Base-by-base conservation (phyloP, 2,329 filamentous ascomycete species). In the Xylariaceae sp. region DNA sequence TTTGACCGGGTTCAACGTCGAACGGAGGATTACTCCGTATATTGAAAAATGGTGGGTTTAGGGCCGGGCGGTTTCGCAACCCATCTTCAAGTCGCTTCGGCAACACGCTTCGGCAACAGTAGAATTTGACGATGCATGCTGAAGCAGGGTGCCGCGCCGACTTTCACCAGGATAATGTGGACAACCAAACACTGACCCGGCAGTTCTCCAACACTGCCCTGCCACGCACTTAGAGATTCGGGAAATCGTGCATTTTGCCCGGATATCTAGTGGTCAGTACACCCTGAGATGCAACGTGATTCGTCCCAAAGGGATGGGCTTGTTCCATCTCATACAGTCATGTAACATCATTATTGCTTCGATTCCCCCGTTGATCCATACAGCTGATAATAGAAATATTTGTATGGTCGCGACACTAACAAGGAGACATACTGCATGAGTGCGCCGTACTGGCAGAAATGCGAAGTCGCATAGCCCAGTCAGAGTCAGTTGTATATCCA, bases 311-410 rank as follows among this genome's bases (percentile, higher is more conserved):
- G 22, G 12, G 32, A 37, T 7, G 26, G 36, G 36, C 29, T 43
- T 36, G 51, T 55, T 45, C 55, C 39, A 51, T 41, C 49, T 51
- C 37, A 54, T 58, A 49, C 57, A 58, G 50, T 16, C 45, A 51
- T 59, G 54, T 53, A 45, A 39, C 49, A 55, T 48, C 47, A 26
- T 47, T 51, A 10, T 3, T 53, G 30, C 32, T 47, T 50, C 22
- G 45, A 47, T 43, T 48, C 51, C 43, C 34, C 49, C 46, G 43
- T 51, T 54, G 40, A 44, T 19, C 44, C 26, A 36, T 47, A 45
- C n/a, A 41, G 43, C 37, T 47, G 47, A 47, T 36, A 46, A 42
- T 7, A 29, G 32, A 32, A 41, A 36, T 16, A 9, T 47, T 30
- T 37, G 26, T 42, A 47, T 50, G 46, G 43, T 57, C 29, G 51